Conservation (phyloP, 2,329 filamentous ascomycete genomes). For the Microdochium paspali region DNA sequence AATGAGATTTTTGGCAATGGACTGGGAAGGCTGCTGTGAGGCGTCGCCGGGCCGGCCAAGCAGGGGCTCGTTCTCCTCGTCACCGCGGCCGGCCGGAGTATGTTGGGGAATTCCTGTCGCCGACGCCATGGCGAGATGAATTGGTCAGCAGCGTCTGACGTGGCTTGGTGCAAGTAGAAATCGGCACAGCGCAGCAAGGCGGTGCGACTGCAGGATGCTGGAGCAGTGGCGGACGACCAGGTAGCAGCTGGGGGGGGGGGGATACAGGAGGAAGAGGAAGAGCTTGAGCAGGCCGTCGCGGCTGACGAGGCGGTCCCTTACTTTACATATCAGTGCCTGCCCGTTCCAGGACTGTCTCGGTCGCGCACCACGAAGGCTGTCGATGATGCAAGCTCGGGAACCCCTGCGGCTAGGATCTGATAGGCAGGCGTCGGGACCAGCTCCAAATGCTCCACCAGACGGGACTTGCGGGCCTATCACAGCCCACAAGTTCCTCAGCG, state of each 20-base stretch:
- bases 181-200: too few relatives aligned
- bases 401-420: neutral
- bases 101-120: slow-evolving; percentile 56
- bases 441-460: neutral
- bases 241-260: too few relatives aligned
- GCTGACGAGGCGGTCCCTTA: neutral
- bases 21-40: slow-evolving; percentile 54
- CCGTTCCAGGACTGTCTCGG: neutral
- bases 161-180: neutral
- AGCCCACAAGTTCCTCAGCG: slow-evolving; percentile 13
- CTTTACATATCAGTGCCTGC: neutral
- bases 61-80: slow-evolving; percentile 57
- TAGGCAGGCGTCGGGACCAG: neutral
- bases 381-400: neutral
- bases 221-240: too few relatives aligned
- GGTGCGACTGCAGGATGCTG: too few relatives aligned
- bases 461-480: slow-evolving; percentile 10
- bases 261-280: too few relatives aligned
- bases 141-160: slow-evolving; percentile 6
- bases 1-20: slow-evolving; percentile 61
- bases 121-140: slow-evolving; percentile 49
- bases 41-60: slow-evolving; percentile 65
- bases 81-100: slow-evolving; percentile 23
- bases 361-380: neutral
- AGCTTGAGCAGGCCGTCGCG: too few relatives aligned